Conservation (phyloP, 805 yeast species). For the Barnettozyma salicaria region DNA sequence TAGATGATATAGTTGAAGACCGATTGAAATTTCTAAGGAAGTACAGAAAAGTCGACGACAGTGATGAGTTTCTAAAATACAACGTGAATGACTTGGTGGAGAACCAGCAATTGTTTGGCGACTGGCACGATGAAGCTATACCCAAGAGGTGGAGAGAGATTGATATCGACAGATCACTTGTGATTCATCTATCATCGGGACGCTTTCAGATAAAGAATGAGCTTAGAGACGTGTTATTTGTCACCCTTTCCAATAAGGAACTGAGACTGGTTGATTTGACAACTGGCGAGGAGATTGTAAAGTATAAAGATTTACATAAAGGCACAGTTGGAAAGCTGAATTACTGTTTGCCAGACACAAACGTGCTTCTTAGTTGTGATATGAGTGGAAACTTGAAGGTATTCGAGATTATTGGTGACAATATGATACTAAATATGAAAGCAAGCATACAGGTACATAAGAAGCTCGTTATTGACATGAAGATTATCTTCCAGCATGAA, state of each 20-base stretch:
- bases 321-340: slow-evolving; percentile 33
- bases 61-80: too few relatives aligned
- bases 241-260: slow-evolving; percentile 19
- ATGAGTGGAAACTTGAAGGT: slow-evolving; percentile 45
- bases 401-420: slow-evolving; percentile 14
- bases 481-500: slow-evolving; percentile 16
- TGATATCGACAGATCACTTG: slow-evolving; percentile 12
- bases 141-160: slow-evolving; percentile 2
- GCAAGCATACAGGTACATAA: slow-evolving; percentile 31
- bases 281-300: slow-evolving; percentile 4
- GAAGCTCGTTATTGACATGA: slow-evolving; percentile 34
- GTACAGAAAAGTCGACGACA: slow-evolving; percentile 4
- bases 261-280: slow-evolving; percentile 16
- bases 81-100: slow-evolving; percentile 8
- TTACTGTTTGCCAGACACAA: slow-evolving; percentile 24
- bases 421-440: slow-evolving; percentile 1
- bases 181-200: slow-evolving; percentile 19
- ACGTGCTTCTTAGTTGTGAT: slow-evolving; percentile 37
- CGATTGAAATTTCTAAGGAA: slow-evolving; percentile 28
- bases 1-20: slow-evolving; percentile 37
- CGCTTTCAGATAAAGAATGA: slow-evolving; percentile 17
- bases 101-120: slow-evolving; percentile 3
- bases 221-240: slow-evolving; percentile 12
- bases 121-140: slow-evolving; percentile 1
- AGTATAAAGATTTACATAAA: slow-evolving; percentile 6